These are phyloP conservation scores for Cystobasidium onofrii DNA, from an alignment of 768 basidiomycete species.

Conservation along the genomic window DNA sequence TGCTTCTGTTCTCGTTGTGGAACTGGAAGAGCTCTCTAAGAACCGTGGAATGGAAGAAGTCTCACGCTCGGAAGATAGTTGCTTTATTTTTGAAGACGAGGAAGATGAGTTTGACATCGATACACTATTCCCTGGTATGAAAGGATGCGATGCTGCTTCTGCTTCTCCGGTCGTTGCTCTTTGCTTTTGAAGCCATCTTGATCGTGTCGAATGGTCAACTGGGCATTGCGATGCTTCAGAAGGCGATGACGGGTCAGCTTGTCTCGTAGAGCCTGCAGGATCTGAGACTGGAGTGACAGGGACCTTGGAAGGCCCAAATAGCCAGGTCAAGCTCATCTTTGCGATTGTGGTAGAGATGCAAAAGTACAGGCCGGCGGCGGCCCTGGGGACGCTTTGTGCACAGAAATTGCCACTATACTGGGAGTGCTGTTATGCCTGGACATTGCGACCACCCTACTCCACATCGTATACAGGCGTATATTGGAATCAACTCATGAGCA, in stretches of 20 bases:
- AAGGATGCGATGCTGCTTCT: slow-evolving; percentile 8
- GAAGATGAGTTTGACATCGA: background rate
- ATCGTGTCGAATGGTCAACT: slow-evolving; percentile 29
- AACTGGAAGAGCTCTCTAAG: background rate
- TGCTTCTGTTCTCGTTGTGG: background rate
- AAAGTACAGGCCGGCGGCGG: too few species aligned
- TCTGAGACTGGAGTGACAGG: background rate
- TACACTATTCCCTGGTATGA: slow-evolving; percentile 10
- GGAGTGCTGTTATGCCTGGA: too few species aligned
- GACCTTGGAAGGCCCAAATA: background rate
- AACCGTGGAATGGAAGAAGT: slow-evolving; percentile 19
- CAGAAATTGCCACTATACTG: too few species aligned
- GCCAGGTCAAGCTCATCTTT: slow-evolving; percentile 9
- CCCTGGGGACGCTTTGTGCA: too few species aligned
- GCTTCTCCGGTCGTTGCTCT: background rate
- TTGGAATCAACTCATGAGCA: too few species aligned
- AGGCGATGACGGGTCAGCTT: background rate
- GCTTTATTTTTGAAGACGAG: background rate
- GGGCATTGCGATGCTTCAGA: slow-evolving; percentile 18
- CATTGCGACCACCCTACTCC: too few species aligned
- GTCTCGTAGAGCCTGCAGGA: background rate
- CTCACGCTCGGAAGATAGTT: slow-evolving; percentile 11
- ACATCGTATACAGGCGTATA: too few species aligned
- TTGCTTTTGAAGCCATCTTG: slow-evolving; percentile 17
- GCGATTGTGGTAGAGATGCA: too few species aligned